Evolutionary conservation across 2,329 filamentous ascomycete genomes (phyloP).

Genomic region (Cercospora zeae-maydis): DNA sequence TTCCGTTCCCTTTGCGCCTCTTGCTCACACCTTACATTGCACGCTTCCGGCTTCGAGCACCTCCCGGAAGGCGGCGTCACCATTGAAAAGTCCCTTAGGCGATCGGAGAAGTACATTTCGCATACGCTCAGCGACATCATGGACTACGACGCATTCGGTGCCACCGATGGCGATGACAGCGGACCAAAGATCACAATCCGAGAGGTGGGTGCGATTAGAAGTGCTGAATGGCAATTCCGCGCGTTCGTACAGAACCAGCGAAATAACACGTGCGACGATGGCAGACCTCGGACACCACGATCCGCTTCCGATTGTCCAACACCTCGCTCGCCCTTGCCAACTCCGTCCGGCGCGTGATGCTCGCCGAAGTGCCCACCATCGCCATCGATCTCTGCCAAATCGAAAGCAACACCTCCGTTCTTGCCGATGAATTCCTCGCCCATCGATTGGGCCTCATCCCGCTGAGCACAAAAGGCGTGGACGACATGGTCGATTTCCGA

Average conservation of each 20-base stretch:
- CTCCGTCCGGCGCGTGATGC: slow-evolving; percentile 82
- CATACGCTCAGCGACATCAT: slow-evolving; percentile 9
- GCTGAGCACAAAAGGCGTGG: slow-evolving; percentile 77
- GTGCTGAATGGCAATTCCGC: neutral
- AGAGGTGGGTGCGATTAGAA: slow-evolving; percentile 36
- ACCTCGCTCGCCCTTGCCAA: slow-evolving; percentile 92
- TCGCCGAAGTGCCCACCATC: slow-evolving; percentile 89
- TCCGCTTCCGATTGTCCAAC: slow-evolving; percentile 87
- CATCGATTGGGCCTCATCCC: slow-evolving; percentile 90
- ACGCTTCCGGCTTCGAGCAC: neutral
- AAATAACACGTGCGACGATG: slow-evolving; percentile 4
- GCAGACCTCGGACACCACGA: slow-evolving; percentile 68
- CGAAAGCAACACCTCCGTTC: slow-evolving; percentile 87
- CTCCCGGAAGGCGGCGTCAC: neutral
- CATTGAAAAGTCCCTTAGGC: neutral
- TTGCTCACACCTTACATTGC: neutral
- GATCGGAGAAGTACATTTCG: neutral
- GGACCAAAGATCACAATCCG: slow-evolving; percentile 43
- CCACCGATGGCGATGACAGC: slow-evolving; percentile 24
- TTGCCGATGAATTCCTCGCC: slow-evolving; percentile 92
- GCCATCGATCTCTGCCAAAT: slow-evolving; percentile 94
- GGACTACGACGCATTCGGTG: slow-evolving; percentile 24
- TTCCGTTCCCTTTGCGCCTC: neutral
- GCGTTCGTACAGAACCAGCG: slow-evolving; percentile 1
- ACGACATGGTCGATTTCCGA: slow-evolving; percentile 77